phyloP scores from a whole-genome alignment of 345 rosid species.

The Punica granatum region DNA sequence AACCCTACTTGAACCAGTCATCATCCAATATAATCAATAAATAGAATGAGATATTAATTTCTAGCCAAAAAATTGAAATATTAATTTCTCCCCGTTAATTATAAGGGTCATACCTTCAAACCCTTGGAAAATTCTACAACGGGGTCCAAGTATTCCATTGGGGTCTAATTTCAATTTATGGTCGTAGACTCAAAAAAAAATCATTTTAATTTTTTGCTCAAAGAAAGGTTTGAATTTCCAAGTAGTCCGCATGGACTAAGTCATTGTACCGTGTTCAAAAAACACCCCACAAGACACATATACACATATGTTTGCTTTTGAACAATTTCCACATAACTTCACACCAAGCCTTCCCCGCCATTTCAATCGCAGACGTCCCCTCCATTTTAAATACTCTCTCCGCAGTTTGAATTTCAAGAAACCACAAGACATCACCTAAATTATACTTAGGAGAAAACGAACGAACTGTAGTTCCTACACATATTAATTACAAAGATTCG shows the following conservation, averaged over 20 bases:
- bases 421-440: neutral
- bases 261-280: constrained; percentile 6
- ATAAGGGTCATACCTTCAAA: constrained; percentile 10
- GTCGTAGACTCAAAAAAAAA: constrained; percentile 10
- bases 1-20: no score
- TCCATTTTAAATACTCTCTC: neutral
- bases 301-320: neutral
- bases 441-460: no score
- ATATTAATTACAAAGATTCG: no score
- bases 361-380: neutral
- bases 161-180: constrained; percentile 4
- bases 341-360: neutral
- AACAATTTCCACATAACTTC: constrained; percentile 10
- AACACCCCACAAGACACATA: neutral
- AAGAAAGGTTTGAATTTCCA: constrained; percentile 4
- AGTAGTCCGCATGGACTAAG: constrained; percentile 8
- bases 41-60: no score
- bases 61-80: no score
- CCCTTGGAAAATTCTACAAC: constrained; percentile 10
- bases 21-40: no score
- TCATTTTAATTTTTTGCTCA: neutral
- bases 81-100: neutral
- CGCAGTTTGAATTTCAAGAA: neutral
- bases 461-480: no score
- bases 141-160: neutral